Conservation (phyloP, 306 rosid species). For the Hylodesmum podocarpum region DNA sequence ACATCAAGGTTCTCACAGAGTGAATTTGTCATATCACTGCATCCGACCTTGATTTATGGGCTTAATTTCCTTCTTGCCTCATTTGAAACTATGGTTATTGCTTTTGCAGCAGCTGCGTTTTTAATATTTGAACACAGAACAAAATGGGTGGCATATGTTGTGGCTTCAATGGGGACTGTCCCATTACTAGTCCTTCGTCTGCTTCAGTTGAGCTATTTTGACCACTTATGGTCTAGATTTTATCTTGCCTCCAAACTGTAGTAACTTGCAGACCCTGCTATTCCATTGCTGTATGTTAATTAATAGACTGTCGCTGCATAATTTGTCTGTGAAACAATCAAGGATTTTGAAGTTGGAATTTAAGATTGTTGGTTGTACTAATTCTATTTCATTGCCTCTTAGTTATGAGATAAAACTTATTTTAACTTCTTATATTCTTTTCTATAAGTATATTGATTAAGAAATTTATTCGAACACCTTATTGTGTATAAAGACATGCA, state of each 20-base stretch:
- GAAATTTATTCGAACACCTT: too few relatives aligned
- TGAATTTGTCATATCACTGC: neutral
- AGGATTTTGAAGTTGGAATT: too few relatives aligned
- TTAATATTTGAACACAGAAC: neutral
- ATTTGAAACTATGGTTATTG: neutral
- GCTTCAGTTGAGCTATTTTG: neutral
- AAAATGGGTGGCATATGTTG: slow-evolving; percentile 2
- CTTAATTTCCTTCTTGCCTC: neutral
- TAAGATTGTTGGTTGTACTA: too few relatives aligned
- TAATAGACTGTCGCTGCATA: too few relatives aligned
- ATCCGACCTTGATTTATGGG: neutral
- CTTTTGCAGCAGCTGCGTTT: slow-evolving; percentile 7
- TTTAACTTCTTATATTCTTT: too few relatives aligned
- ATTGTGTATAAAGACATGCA: too few relatives aligned
- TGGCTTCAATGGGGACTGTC: neutral
- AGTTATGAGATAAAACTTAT: too few relatives aligned
- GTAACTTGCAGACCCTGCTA: too few relatives aligned
- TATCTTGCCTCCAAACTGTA: neutral
- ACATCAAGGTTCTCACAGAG: neutral
- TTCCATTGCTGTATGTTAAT: too few relatives aligned
- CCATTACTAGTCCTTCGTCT: neutral
- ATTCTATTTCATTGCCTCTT: too few relatives aligned
- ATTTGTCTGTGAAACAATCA: too few relatives aligned
- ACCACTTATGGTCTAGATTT: neutral
- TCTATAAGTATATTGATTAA: too few relatives aligned